These are phyloP conservation scores for Sporisorium reilianum DNA, from an alignment of 1,284 basidiomycete species.

Conservation along the genomic window DNA sequence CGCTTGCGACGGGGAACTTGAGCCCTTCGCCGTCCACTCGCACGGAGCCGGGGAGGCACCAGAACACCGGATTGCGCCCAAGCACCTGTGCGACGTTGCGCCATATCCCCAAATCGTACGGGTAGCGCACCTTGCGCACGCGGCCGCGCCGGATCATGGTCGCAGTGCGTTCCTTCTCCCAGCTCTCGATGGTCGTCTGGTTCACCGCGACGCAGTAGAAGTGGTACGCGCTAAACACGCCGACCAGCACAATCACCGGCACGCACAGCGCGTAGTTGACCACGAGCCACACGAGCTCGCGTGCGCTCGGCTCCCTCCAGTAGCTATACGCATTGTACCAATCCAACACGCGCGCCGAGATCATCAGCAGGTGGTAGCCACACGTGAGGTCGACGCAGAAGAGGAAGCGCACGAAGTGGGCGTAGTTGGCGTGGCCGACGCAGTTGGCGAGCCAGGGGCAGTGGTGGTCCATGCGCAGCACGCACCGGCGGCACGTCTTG, in stretches of 20 bases:
- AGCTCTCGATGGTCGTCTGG: conserved; percentile 94
- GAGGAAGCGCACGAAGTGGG: conserved; percentile 69
- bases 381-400: conserved; percentile 87
- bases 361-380: conserved; percentile 60
- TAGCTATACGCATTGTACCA: conserved; percentile 46
- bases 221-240: conserved; percentile 82
- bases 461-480: conserved; percentile 72
- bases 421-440: conserved; percentile 69
- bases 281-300: conserved; percentile 84
- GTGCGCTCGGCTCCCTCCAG: conserved; percentile 78
- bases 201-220: conserved; percentile 84
- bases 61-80: conserved; percentile 79
- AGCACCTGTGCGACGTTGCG: conserved; percentile 82
- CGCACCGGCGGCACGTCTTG: conserved; percentile 64
- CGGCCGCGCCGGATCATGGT: conserved; percentile 86
- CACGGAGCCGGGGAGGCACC: conserved; percentile 80
- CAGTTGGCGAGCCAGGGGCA: conserved; percentile 73
- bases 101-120: conserved; percentile 82
- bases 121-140: conserved; percentile 86
- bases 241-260: conserved; percentile 87
- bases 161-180: conserved; percentile 95
- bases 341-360: conserved; percentile 54
- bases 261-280: conserved; percentile 87
- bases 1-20: conserved; percentile 71
- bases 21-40: conserved; percentile 77